A percentile compares a stretch with the other conserved stretches of the same genome.
These are phyloP conservation scores for Sporothrix euskadiensis DNA, from an alignment of 2,329 filamentous ascomycete species.

Conservation along the genomic window DNA sequence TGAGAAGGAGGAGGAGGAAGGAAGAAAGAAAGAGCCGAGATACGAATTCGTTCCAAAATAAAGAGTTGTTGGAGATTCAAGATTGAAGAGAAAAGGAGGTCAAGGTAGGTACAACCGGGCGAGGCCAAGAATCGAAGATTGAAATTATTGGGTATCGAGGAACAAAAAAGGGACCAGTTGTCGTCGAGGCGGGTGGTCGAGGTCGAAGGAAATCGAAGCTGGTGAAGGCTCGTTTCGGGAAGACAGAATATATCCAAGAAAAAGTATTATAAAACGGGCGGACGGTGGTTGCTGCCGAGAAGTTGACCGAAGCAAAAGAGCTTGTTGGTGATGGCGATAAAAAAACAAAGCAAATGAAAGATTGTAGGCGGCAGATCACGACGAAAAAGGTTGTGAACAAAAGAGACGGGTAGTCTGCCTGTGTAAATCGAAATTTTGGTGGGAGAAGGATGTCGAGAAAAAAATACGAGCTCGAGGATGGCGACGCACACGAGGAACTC, in stretches of 20 bases:
- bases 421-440: conserved; percentile 8
- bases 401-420: background rate
- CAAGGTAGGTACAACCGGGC: conserved; percentile 10
- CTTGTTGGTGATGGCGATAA: background rate
- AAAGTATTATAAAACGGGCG: conserved; percentile 16
- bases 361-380: conserved; percentile 19
- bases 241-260: conserved; percentile 17
- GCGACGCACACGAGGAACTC: background rate
- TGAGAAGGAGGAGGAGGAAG: conserved; percentile 34
- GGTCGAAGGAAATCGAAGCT: conserved; percentile 23
- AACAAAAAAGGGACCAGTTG: conserved; percentile 21
- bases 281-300: background rate
- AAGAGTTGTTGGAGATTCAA: background rate
- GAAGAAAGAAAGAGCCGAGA: conserved; percentile 34
- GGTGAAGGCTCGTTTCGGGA: background rate
- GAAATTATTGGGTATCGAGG: conserved; percentile 28
- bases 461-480: conserved; percentile 3
- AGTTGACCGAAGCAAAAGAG: background rate
- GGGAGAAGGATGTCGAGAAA: background rate
- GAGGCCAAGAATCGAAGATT: conserved; percentile 24
- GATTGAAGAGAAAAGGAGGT: background rate
- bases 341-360: conserved; percentile 1
- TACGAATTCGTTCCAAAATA: background rate
- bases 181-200: conserved; percentile 6
- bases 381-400: background rate